phyloP scores from a whole-genome alignment of 495 filamentous ascomycete genomes.

The Penicillium robsamsonii region DNA sequence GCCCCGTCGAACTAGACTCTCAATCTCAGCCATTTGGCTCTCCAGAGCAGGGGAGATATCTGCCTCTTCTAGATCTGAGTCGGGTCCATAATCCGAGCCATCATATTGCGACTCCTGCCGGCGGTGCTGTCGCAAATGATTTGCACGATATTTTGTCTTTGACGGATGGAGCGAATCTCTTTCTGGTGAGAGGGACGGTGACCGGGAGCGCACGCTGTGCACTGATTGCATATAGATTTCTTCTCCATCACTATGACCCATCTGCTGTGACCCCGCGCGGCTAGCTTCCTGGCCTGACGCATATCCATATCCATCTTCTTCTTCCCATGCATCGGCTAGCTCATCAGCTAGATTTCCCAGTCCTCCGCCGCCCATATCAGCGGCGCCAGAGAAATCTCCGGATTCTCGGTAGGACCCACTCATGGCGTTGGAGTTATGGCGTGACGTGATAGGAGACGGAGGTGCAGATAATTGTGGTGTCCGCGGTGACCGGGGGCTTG shows the following conservation, averaged over 20 bases:
- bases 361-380: constrained; percentile 50
- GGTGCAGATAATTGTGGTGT: constrained; percentile 54
- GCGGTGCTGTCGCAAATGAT: constrained; percentile 40
- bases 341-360: constrained; percentile 85
- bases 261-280: constrained; percentile 32
- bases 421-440: constrained; percentile 51
- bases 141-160: constrained; percentile 31
- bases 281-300: constrained; percentile 42
- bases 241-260: constrained; percentile 36
- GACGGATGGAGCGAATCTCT: constrained; percentile 29
- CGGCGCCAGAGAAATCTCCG: constrained; percentile 40
- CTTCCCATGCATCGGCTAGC: constrained; percentile 56
- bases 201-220: constrained; percentile 27
- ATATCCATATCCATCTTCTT: constrained; percentile 52
- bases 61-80: constrained; percentile 68
- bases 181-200: constrained; percentile 33
- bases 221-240: constrained; percentile 33
- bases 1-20: constrained; percentile 69
- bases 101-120: constrained; percentile 54
- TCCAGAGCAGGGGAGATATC: constrained; percentile 73
- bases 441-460: constrained; percentile 60
- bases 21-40: constrained; percentile 72
- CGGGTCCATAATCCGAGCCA: constrained; percentile 59
- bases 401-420: constrained; percentile 49
- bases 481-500: constrained; percentile 41